Evolutionary conservation across 768 basidiomycete genomes (phyloP).

Genomic region (Amylocystis lapponica): DNA sequence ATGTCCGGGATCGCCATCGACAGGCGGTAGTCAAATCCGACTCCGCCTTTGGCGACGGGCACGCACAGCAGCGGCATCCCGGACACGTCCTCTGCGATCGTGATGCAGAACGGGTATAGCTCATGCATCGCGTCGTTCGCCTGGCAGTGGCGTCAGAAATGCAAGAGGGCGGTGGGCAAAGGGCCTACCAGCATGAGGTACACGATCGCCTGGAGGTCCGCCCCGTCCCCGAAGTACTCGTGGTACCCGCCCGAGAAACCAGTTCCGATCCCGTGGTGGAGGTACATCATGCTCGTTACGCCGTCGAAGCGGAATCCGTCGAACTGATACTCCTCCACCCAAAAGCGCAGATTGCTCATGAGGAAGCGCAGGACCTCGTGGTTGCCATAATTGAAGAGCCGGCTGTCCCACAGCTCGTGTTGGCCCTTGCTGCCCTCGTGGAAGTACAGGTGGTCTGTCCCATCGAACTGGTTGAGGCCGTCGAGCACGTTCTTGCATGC

Average conservation of each 20-base stretch:
- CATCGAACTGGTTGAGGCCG: conserved; percentile 93
- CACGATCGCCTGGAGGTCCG: conserved; percentile 85
- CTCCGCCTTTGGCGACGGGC: conserved; percentile 73
- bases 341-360: conserved; percentile 91
- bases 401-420: conserved; percentile 97
- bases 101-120: conserved; percentile 75
- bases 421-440: conserved; percentile 87
- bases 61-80: conserved; percentile 95
- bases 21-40: conserved; percentile 97
- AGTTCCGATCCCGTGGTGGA: conserved; percentile 94
- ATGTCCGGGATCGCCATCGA: conserved; percentile 99
- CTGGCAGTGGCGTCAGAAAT: conserved; percentile 40
- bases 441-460: conserved; percentile 97
- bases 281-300: conserved; percentile 99
- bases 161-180: not conserved
- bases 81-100: conserved; percentile 98
- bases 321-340: conserved; percentile 91
- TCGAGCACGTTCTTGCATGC: conserved; percentile 97
- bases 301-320: conserved; percentile 99
- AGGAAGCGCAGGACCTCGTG: conserved; percentile 96
- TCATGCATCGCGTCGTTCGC: conserved; percentile 88
- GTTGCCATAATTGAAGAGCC: conserved; percentile 92
- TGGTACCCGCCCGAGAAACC: conserved; percentile 98
- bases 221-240: conserved; percentile 88
- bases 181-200: conserved; percentile 91